Evolutionary conservation across 495 filamentous ascomycete species (phyloP).

Genomic region (Letharia lupina): DNA sequence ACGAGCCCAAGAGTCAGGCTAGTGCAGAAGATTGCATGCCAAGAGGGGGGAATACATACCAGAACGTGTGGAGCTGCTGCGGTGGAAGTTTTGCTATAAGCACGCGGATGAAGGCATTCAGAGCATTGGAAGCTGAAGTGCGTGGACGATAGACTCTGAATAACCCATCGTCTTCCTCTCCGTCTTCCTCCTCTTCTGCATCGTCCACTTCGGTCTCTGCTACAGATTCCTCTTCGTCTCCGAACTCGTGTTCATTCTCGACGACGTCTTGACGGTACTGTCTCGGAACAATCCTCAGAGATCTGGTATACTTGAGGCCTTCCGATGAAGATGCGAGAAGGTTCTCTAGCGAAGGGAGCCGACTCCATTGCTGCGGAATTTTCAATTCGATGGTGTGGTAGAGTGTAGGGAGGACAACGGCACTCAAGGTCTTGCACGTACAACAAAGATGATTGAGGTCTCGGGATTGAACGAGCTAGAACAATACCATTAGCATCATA

Average conservation of each 20-base stretch:
- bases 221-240: background rate
- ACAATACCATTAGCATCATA: background rate
- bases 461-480: background rate
- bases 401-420: background rate
- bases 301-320: background rate
- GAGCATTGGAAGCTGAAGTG: background rate
- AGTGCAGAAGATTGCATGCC: background rate
- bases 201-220: background rate
- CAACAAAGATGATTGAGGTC: background rate
- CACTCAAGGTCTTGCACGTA: background rate
- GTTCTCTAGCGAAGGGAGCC: background rate
- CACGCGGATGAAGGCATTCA: slow-evolving; percentile 4
- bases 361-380: background rate
- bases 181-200: background rate
- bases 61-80: background rate
- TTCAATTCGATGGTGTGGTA: background rate
- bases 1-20: background rate
- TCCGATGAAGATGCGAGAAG: background rate
- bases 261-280: background rate
- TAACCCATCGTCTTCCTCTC: background rate
- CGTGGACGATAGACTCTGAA: background rate
- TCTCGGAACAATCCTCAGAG: background rate
- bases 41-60: background rate
- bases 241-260: background rate
- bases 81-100: background rate